Percentiles rank a stretch among this genome's conserved stretches.
Conservation (phyloP, 2,329 filamentous ascomycete species). For the Penicillium sp. region DNA sequence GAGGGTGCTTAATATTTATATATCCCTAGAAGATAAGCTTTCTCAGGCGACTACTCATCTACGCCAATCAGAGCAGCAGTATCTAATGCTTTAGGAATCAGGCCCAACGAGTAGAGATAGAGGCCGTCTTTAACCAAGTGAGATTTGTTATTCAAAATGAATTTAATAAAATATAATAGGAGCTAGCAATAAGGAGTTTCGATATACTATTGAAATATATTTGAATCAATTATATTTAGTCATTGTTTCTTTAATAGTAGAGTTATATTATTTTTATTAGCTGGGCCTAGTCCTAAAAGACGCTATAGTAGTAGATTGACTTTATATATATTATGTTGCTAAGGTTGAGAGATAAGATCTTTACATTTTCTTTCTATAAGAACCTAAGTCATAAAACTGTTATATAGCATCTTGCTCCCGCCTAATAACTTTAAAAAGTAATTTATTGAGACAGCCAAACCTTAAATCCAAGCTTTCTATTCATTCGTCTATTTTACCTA, state of each 20-base stretch:
- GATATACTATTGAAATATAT: background rate
- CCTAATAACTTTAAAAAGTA: background rate
- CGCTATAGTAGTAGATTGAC: background rate
- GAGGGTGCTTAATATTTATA: slow-evolving; percentile 9
- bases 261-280: background rate
- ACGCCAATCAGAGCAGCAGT: slow-evolving; percentile 5
- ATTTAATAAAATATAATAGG: background rate
- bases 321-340: background rate
- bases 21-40: slow-evolving; percentile 11
- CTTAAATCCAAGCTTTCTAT: background rate
- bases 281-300: background rate
- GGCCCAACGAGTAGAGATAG: background rate
- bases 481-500: background rate
- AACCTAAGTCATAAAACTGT: background rate
- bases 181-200: background rate
- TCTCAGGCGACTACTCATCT: slow-evolving; percentile 5
- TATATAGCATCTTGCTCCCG: background rate
- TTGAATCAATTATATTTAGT: background rate
- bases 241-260: background rate
- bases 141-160: background rate
- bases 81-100: slow-evolving; percentile 6
- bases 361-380: background rate
- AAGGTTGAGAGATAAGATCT: background rate
- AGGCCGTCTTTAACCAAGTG: background rate
- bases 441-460: background rate